These are phyloP conservation scores for Aspergillus coremiiformis DNA, from an alignment of 495 filamentous ascomycete genomes.

Conservation along the genomic window DNA sequence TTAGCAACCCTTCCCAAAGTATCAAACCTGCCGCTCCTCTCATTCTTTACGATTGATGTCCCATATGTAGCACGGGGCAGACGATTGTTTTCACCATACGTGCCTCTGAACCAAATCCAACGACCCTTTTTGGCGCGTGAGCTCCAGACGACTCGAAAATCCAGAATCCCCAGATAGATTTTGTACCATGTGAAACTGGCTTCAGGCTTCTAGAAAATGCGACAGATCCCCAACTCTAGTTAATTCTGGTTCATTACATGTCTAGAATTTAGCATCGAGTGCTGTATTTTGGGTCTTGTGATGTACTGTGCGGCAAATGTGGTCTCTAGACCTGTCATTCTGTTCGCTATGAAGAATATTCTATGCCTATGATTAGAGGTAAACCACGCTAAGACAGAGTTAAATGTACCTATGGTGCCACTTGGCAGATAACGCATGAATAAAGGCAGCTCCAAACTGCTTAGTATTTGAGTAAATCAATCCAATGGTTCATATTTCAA, in stretches of 20 bases:
- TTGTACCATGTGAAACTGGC: neutral
- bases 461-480: too few species aligned
- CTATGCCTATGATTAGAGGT: too few species aligned
- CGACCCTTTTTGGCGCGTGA: neutral
- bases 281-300: too few species aligned
- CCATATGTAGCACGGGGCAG: neutral
- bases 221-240: neutral
- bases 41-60: neutral
- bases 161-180: neutral
- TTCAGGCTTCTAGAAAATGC: neutral
- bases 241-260: neutral
- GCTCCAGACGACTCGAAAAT: neutral
- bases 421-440: too few species aligned
- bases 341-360: too few species aligned
- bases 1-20: neutral
- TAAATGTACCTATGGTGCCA: too few species aligned
- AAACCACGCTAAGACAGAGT: too few species aligned
- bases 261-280: too few species aligned
- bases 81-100: neutral
- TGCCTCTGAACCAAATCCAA: neutral
- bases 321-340: too few species aligned
- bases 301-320: too few species aligned
- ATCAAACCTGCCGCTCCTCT: neutral
- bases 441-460: too few species aligned
- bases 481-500: too few species aligned